Evolutionary conservation across 352 stramenopile species (phyloP), one percentile per base, ranked within the genome.

Genomic region (Phytophthora citrophthora): DNA sequence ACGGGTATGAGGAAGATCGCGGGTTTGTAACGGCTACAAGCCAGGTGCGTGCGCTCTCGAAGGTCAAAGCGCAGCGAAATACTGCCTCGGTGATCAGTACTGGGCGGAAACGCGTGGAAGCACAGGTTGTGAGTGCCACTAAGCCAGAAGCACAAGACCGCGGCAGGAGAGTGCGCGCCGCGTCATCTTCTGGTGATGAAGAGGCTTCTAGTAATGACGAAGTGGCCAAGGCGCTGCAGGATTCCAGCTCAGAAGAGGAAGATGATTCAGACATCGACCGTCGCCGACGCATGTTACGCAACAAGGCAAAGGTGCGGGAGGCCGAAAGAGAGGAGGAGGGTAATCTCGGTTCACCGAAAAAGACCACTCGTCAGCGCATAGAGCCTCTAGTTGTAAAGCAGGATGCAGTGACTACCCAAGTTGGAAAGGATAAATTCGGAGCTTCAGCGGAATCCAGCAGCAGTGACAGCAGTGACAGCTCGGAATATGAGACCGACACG

Each of bases 401-500:
- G 50, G 36, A 48, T 56, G 41, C 18, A 7, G 36, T 40, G 9
- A 24, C 57, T 51, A 12, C 38, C 11, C 24, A 47, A 54, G 10
- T 39, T 20, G 2, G 15, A 9, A 61, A 52, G 32, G 38, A 18
- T 13, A 47, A 7, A 36, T 55, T 65, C 29, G 18, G 26, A 13
- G 69, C 82, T 46, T 76, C 63, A 10, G 11, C n/a, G 1, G 78
- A 73, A 23, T 90, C 81, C 9, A 76, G 70, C 59, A 77, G 58
- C 8, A 75, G 70, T 29, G 79, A 68, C 13, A 73, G 66, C 4
- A 83, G 74, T 41, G 81, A 75, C 9, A 83, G 65, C 29, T 92
- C 85, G 1, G 86, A 95, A 53, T 94, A 81, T 70, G 88, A 94
- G 61, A 96, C 86, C 0, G 88, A 96, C 54, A 85, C 86, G 9